A percentile compares a stretch with the other conserved stretches of the same genome.
Conservation (phyloP, 2,329 filamentous ascomycete genomes). For the Aspergillus sp. region DNA sequence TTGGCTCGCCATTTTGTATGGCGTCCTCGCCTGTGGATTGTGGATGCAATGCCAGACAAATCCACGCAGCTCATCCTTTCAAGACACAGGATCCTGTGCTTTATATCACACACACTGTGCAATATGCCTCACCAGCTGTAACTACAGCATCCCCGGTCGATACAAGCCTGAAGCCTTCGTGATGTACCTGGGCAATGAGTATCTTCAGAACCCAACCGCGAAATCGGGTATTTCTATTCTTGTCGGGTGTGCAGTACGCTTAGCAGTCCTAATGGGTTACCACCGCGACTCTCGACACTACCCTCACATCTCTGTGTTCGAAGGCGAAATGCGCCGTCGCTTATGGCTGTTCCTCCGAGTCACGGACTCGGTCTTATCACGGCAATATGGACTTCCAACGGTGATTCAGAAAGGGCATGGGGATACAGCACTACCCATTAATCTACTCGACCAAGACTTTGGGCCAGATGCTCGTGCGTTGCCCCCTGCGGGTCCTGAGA, state of each 20-base stretch:
- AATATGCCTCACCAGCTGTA: neutral
- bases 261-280: conserved; percentile 42
- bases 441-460: conserved; percentile 44
- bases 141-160: neutral
- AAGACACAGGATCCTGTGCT: neutral
- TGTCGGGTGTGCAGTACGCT: conserved; percentile 26
- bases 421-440: conserved; percentile 41
- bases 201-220: neutral
- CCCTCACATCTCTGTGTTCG: conserved; percentile 33
- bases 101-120: neutral
- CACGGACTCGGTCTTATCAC: conserved; percentile 39
- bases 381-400: conserved; percentile 40
- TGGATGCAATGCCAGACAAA: neutral
- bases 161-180: neutral
- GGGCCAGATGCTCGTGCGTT: conserved; percentile 32
- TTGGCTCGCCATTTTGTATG: neutral
- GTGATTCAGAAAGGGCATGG: conserved; percentile 38
- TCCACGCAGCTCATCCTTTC: neutral
- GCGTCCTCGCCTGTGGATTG: neutral
- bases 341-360: conserved; percentile 36
- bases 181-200: neutral
- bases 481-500: conserved; percentile 27
- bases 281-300: conserved; percentile 41
- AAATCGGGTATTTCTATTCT: conserved; percentile 15
- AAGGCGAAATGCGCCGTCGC: conserved; percentile 38